Percentiles rank a stretch among this genome's conserved stretches.
These are phyloP conservation scores for Cordyceps farinosa DNA, from an alignment of 2,329 filamentous ascomycete species.

Conservation along the genomic window DNA sequence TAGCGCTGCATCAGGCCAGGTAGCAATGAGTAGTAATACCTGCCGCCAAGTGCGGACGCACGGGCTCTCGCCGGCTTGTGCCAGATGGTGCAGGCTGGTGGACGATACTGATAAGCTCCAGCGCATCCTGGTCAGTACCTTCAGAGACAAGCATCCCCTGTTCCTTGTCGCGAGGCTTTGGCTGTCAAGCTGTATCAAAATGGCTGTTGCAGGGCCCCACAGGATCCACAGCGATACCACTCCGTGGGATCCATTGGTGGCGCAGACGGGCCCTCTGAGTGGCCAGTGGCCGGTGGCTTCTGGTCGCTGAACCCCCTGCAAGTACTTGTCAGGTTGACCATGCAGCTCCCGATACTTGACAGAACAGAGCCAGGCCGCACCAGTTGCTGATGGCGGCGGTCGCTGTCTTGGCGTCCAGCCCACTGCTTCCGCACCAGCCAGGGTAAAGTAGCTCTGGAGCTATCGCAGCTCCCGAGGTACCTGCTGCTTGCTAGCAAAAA, in stretches of 20 bases:
- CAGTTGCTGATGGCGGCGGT: not conserved
- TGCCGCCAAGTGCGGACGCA: slow-evolving; percentile 6
- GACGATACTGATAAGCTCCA: slow-evolving; percentile 4
- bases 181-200: not conserved
- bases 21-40: not conserved
- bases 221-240: slow-evolving; percentile 7
- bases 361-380: not conserved
- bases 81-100: not conserved
- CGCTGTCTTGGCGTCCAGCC: slow-evolving; percentile 9
- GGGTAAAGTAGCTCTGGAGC: too few relatives aligned
- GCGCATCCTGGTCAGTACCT: not conserved
- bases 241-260: not conserved
- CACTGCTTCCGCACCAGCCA: not conserved
- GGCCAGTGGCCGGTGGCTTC: not conserved
- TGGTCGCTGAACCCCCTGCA: not conserved
- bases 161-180: not conserved
- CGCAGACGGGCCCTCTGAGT: not conserved
- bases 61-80: slow-evolving; percentile 1
- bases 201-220: not conserved
- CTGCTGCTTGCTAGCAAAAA: not conserved
- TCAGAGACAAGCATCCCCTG: not conserved
- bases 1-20: not conserved
- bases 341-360: not conserved
- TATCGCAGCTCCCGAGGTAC: not conserved
- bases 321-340: not conserved